Evolutionary conservation across 345 rosid genomes (phyloP).

Genomic region (Bruguiera parviflora): DNA sequence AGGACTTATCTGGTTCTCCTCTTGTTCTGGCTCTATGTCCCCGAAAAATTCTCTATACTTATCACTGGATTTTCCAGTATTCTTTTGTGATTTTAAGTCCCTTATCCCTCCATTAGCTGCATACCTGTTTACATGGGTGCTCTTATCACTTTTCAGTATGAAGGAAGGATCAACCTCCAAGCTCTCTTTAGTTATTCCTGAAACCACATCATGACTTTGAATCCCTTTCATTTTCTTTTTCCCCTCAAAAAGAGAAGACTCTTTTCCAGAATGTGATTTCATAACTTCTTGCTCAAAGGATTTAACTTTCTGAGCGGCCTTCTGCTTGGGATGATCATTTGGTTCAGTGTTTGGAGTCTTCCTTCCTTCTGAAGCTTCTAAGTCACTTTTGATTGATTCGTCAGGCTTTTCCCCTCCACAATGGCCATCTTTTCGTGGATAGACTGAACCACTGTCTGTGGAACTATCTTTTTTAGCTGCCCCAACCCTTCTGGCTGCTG

Average conservation of each 20-base stretch:
- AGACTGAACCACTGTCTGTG: slow-evolving; percentile 33
- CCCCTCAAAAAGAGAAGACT: slow-evolving; percentile 40
- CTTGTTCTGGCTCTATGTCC: slow-evolving; percentile 59
- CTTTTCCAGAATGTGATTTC: slow-evolving; percentile 46
- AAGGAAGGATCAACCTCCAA: slow-evolving; percentile 38
- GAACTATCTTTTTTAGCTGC: slow-evolving; percentile 50
- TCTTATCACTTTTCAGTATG: slow-evolving; percentile 46
- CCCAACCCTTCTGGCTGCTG: slow-evolving; percentile 42
- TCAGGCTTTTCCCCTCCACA: slow-evolving; percentile 39
- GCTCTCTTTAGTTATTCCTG: slow-evolving; percentile 42
- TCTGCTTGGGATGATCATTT: slow-evolving; percentile 40
- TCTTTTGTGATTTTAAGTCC: slow-evolving; percentile 43
- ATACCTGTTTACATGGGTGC: slow-evolving; percentile 28
- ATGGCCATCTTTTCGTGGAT: slow-evolving; percentile 42
- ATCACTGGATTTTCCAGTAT: slow-evolving; percentile 49
- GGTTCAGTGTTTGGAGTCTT: slow-evolving; percentile 40
- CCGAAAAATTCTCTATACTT: slow-evolving; percentile 71
- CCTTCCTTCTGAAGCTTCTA: slow-evolving; percentile 32
- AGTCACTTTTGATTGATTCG: slow-evolving; percentile 38
- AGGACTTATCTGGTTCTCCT: slow-evolving; percentile 45
- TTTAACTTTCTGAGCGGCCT: slow-evolving; percentile 36
- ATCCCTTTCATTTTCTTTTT: slow-evolving; percentile 50
- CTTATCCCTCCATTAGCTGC: slow-evolving; percentile 40
- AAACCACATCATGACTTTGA: slow-evolving; percentile 31
- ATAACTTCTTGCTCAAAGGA: slow-evolving; percentile 37